Percentiles rank a stretch among this genome's conserved stretches.
Evolutionary conservation across 179 eudicot species (phyloP).

Genomic region (Beta macrorhiza): DNA sequence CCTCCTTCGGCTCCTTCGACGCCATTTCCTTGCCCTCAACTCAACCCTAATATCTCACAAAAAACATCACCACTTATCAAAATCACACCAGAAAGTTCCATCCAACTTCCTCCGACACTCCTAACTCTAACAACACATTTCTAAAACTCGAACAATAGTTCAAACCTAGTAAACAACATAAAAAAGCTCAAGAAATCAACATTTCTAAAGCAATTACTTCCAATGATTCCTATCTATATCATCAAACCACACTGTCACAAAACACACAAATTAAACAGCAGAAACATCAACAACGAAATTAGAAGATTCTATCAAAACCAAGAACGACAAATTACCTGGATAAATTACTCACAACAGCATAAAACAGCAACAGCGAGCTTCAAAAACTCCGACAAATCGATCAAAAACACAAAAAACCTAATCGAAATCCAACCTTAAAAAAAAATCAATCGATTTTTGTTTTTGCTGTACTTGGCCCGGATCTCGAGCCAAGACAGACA

Average conservation of each 20-base stretch:
- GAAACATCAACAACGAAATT: background rate
- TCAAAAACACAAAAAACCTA: conserved; percentile 3
- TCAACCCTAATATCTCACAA: conserved; percentile 18
- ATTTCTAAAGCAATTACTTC: background rate
- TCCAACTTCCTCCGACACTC: conserved; percentile 6
- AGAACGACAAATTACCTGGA: background rate
- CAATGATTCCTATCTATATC: background rate
- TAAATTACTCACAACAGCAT: background rate
- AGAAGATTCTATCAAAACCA: background rate
- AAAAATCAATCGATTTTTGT: background rate
- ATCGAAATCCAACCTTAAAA: background rate
- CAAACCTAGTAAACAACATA: background rate
- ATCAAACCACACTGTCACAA: background rate
- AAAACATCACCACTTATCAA: conserved; percentile 11
- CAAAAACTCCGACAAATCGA: background rate
- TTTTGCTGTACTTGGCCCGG: conserved; percentile 81
- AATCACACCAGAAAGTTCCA: background rate
- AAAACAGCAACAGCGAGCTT: background rate
- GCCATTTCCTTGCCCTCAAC: conserved; percentile 54
- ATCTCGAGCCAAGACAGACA: conserved; percentile 96
- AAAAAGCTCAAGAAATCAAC: background rate
- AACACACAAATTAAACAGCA: background rate
- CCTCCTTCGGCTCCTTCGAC: conserved; percentile 50
- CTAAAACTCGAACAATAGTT: background rate
- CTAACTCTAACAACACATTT: background rate